A percentile compares a stretch with the other conserved stretches of the same genome.
Evolutionary conservation across 2,329 filamentous ascomycete species (phyloP).

Genomic region (Neonectria magnoliae): DNA sequence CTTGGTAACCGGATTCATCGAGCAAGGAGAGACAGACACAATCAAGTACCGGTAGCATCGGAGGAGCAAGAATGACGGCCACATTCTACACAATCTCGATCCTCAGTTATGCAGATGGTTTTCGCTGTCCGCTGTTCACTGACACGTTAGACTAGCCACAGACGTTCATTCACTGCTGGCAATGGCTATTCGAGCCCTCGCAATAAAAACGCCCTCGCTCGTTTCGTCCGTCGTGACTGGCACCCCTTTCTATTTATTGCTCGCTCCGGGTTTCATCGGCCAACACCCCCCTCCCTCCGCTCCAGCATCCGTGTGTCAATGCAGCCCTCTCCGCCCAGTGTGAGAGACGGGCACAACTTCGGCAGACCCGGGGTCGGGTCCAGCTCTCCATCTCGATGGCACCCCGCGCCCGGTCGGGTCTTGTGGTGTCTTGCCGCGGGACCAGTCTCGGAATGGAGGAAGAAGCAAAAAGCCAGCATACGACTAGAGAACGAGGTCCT

Average conservation of each 20-base stretch:
- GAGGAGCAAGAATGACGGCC: conserved; percentile 6
- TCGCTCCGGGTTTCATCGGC: conserved; percentile 28
- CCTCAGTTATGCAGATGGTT: conserved; percentile 2
- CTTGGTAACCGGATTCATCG: conserved; percentile 26
- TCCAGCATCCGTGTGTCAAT: conserved; percentile 20
- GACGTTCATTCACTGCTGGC: neutral
- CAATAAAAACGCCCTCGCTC: conserved; percentile 12
- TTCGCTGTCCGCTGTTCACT: neutral
- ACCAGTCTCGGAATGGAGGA: conserved; percentile 36
- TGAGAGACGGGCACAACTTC: conserved; percentile 24
- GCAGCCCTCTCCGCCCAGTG: conserved; percentile 40
- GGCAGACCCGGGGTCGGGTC: conserved; percentile 20
- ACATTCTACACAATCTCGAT: conserved; percentile 13
- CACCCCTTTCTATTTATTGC: conserved; percentile 27
- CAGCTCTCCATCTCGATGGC: conserved; percentile 34
- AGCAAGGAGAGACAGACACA: conserved; percentile 24
- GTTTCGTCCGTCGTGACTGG: conserved; percentile 15
- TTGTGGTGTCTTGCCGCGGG: conserved; percentile 33
- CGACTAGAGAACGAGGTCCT: conserved; percentile 35
- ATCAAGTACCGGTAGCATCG: neutral
- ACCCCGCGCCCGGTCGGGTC: conserved; percentile 23
- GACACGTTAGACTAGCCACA: conserved; percentile 9
- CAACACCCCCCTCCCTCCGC: conserved; percentile 25
- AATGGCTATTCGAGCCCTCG: conserved; percentile 11
- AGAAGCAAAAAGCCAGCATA: conserved; percentile 37